Evolutionary conservation across 73 alveolate species (phyloP).

Genomic region (Blepharisma japonicum): DNA sequence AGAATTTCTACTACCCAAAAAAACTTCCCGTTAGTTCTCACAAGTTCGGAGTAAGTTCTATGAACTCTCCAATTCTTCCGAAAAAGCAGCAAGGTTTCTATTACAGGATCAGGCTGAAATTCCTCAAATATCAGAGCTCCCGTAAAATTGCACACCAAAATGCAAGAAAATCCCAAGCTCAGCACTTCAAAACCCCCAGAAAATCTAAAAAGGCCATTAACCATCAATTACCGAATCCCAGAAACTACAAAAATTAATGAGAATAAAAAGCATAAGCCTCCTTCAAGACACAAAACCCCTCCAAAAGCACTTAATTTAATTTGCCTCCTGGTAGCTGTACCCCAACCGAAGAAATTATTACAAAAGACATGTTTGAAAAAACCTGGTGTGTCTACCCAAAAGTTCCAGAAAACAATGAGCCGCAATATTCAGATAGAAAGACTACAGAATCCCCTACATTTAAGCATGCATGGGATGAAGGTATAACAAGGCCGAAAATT

Average conservation of each 20-base stretch:
- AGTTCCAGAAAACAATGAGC: too few relatives aligned
- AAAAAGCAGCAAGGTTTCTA: background rate
- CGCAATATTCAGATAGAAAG: too few relatives aligned
- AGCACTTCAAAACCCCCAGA: background rate
- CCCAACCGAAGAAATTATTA: too few relatives aligned
- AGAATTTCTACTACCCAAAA: background rate
- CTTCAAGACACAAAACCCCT: too few relatives aligned
- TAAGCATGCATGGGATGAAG: slow-evolving; percentile 21
- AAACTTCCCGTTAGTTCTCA: background rate
- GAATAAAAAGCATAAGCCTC: too few relatives aligned
- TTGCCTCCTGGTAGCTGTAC: too few relatives aligned
- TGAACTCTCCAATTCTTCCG: background rate
- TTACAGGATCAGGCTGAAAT: background rate
- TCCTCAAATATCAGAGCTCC: background rate
- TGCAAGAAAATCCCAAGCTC: background rate
- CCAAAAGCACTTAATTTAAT: too few relatives aligned
- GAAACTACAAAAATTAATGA: too few relatives aligned
- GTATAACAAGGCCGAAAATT: background rate
- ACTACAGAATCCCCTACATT: background rate
- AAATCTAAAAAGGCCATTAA: background rate
- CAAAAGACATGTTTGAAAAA: too few relatives aligned
- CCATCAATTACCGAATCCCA: background rate
- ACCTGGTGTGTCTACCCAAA: too few relatives aligned
- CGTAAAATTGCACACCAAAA: background rate
- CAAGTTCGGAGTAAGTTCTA: background rate